Percentiles rank a stretch among this genome's conserved stretches.
phyloP scores from a whole-genome alignment of 2,329 filamentous ascomycete species.

The Thielaviopsis musarum region DNA sequence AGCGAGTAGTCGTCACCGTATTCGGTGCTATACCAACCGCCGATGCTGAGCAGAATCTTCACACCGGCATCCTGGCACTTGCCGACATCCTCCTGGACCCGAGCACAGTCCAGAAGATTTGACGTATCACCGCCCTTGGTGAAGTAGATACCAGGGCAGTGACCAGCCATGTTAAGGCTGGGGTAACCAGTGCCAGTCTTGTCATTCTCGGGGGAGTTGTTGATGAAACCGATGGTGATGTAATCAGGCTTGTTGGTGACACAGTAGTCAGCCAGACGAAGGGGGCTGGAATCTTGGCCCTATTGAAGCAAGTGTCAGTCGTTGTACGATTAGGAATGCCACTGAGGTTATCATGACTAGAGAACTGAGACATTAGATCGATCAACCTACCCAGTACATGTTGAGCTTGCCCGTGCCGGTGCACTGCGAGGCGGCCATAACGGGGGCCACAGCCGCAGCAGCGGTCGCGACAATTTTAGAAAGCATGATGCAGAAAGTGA shows the following conservation, averaged over 20 bases:
- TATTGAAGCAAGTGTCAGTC: slow-evolving; percentile 13
- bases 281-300: slow-evolving; percentile 20
- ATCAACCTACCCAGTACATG: slow-evolving; percentile 23
- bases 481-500: slow-evolving; percentile 4
- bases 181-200: slow-evolving; percentile 21
- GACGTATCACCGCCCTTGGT: slow-evolving; percentile 15
- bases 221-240: slow-evolving; percentile 24
- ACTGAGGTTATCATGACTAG: too few relatives aligned
- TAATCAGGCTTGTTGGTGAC: slow-evolving; percentile 21
- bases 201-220: slow-evolving; percentile 21
- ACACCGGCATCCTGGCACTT: slow-evolving; percentile 26
- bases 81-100: slow-evolving; percentile 23
- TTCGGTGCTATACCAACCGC: slow-evolving; percentile 13
- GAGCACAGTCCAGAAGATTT: slow-evolving; percentile 21
- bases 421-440: slow-evolving; percentile 13
- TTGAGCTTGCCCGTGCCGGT: slow-evolving; percentile 20
- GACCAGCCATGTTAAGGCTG: slow-evolving; percentile 24
- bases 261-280: slow-evolving; percentile 21
- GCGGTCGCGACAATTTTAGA: slow-evolving; percentile 3
- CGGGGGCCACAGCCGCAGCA: slow-evolving; percentile 16
- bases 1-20: slow-evolving; percentile 21
- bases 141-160: slow-evolving; percentile 20
- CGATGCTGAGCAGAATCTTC: slow-evolving; percentile 27
- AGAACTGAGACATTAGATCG: not conserved
- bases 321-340: not conserved